Conservation (phyloP, 2,329 filamentous ascomycete genomes). For the Leptodontidium sp. region DNA sequence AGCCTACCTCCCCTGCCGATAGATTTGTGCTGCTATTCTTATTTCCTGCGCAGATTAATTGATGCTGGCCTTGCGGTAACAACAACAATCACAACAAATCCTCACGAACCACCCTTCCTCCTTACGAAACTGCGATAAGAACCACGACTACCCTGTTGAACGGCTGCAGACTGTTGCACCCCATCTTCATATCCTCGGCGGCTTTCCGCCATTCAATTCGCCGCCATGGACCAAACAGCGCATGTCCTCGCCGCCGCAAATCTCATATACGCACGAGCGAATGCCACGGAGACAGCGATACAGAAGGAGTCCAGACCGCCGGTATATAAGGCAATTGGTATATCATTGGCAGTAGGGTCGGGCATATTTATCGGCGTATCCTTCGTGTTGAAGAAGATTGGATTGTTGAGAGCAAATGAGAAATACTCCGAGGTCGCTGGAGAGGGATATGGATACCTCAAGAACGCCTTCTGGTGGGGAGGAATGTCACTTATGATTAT, state of each 20-base stretch:
- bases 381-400: conserved; percentile 95
- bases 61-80: conserved; percentile 21
- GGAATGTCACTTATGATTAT: conserved; percentile 98
- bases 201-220: conserved; percentile 29
- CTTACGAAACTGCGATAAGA: conserved; percentile 24
- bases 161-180: conserved; percentile 24
- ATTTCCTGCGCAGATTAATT: conserved; percentile 18
- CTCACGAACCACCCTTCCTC: not conserved
- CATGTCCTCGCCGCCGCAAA: conserved; percentile 50
- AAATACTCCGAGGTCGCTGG: conserved; percentile 97
- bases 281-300: conserved; percentile 46
- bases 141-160: conserved; percentile 27
- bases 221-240: conserved; percentile 50
- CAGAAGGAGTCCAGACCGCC: conserved; percentile 39
- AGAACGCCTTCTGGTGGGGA: conserved; percentile 93
- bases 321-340: conserved; percentile 84
- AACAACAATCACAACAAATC: conserved; percentile 25
- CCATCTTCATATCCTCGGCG: conserved; percentile 26
- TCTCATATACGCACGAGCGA: conserved; percentile 54
- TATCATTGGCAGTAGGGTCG: conserved; percentile 84
- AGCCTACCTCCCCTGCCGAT: conserved; percentile 31
- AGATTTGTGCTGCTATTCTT: conserved; percentile 20
- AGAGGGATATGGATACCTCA: conserved; percentile 96
- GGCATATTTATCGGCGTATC: conserved; percentile 93
- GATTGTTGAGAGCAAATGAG: conserved; percentile 88